Evolutionary conservation across 108 stramenopile genomes (phyloP).

Genomic region (Cylindrotheca fusiformis): DNA sequence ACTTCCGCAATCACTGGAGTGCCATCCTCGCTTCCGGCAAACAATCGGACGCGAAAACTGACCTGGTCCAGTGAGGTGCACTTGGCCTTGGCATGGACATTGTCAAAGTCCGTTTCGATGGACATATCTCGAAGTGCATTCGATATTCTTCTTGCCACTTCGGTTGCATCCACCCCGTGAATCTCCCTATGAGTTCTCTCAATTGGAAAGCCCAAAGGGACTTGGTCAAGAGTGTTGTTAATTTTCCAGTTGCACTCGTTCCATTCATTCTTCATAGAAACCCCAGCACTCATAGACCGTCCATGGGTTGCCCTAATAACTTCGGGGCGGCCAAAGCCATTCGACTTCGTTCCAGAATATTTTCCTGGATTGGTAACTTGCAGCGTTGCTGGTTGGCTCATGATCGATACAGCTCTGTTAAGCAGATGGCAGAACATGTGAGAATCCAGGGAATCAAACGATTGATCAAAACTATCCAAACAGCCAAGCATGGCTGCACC

Average conservation of each 20-base stretch:
- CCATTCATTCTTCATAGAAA: slow-evolving; percentile 31
- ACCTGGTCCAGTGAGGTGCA: slow-evolving; percentile 65
- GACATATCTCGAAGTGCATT: slow-evolving; percentile 51
- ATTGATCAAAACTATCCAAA: too few relatives aligned
- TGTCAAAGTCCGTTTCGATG: slow-evolving; percentile 59
- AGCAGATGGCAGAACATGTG: too few relatives aligned
- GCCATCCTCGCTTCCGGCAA: slow-evolving; percentile 42
- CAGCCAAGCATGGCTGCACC: too few relatives aligned
- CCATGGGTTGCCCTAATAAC: too few relatives aligned
- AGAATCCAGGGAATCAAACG: too few relatives aligned
- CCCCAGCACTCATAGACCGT: slow-evolving; percentile 15
- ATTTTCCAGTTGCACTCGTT: slow-evolving; percentile 34
- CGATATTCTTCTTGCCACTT: slow-evolving; percentile 58
- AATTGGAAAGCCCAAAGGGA: slow-evolving; percentile 43
- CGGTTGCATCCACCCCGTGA: slow-evolving; percentile 20
- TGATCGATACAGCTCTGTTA: slow-evolving; percentile 10
- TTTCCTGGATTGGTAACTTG: neutral
- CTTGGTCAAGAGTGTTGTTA: slow-evolving; percentile 21
- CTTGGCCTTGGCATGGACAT: slow-evolving; percentile 51
- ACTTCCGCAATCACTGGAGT: slow-evolving; percentile 64
- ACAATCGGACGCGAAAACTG: slow-evolving; percentile 67
- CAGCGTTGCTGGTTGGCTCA: neutral
- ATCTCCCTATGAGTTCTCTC: slow-evolving; percentile 60
- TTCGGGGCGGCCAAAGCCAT: too few relatives aligned
- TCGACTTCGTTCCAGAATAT: too few relatives aligned